These are phyloP conservation scores for Backusella sp. DNA, from an alignment of 192 early-diverging fungal species.

Conservation along the genomic window DNA sequence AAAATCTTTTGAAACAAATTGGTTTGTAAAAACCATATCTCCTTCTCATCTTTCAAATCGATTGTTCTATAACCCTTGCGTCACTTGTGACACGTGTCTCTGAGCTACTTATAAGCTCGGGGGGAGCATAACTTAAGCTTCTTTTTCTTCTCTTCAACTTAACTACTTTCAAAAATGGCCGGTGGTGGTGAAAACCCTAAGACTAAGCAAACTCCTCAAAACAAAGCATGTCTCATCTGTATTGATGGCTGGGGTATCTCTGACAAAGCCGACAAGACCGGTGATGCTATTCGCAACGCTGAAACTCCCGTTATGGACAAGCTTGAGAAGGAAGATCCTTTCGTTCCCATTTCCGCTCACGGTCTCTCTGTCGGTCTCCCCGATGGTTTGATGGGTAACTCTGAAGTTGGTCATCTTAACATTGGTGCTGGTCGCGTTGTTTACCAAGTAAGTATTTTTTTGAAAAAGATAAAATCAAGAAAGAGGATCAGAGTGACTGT, in stretches of 20 bases:
- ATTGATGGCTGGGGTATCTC: conserved; percentile 99
- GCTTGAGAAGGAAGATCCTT: conserved; percentile 73
- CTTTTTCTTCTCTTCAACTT: conserved; percentile 9
- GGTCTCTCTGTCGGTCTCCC: conserved; percentile 95
- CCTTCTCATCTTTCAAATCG: conserved; percentile 3
- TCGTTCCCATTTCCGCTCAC: conserved; percentile 84
- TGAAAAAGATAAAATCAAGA: conserved; percentile 2
- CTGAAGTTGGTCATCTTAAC: conserved; percentile 99
- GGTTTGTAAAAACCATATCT: neutral
- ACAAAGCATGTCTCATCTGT: conserved; percentile 85
- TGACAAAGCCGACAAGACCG: conserved; percentile 59
- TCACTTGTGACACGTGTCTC: conserved; percentile 8
- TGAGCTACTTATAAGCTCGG: conserved; percentile 5
- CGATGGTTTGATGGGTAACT: conserved; percentile 99
- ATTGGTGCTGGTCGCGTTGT: conserved; percentile 99
- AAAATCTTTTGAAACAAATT: conserved; percentile 2
- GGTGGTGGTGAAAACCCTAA: conserved; percentile 38
- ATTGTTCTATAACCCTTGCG: conserved; percentile 5
- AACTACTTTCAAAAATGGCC: conserved; percentile 27
- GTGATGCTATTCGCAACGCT: conserved; percentile 93
- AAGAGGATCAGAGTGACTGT: neutral
- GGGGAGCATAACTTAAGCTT: conserved; percentile 4
- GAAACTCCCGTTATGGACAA: conserved; percentile 91
- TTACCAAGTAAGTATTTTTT: conserved; percentile 71
- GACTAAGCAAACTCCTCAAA: conserved; percentile 34